Evolutionary conservation across 805 yeast genomes (phyloP).

Genomic region (Jamesozyma hellenica): DNA sequence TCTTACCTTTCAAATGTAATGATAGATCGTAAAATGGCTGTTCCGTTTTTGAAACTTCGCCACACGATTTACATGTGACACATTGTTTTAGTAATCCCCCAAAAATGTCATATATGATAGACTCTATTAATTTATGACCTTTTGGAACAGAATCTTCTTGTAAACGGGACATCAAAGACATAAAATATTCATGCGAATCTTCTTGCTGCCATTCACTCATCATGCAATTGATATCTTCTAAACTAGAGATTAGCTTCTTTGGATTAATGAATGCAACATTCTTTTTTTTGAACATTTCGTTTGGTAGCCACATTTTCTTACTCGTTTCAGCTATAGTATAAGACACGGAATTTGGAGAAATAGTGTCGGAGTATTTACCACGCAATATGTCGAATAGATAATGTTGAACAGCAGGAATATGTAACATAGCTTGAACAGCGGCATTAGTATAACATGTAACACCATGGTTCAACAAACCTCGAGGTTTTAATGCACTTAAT

Average conservation of each 20-base stretch:
- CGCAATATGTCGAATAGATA: conserved; percentile 58
- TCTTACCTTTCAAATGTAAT: conserved; percentile 54
- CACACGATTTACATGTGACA: conserved; percentile 75
- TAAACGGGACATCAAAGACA: conserved; percentile 77
- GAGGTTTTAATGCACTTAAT: conserved; percentile 36
- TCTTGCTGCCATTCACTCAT: conserved; percentile 97
- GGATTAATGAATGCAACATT: conserved; percentile 55
- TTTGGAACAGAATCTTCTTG: conserved; percentile 91
- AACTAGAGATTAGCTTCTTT: conserved; percentile 53
- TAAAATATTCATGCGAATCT: conserved; percentile 93
- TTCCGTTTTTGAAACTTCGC: conserved; percentile 72
- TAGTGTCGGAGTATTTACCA: conserved; percentile 38
- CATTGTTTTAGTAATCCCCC: conserved; percentile 83
- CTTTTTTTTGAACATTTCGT: conserved; percentile 29
- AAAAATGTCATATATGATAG: conserved; percentile 83
- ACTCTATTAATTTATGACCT: conserved; percentile 72
- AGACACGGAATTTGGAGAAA: conserved; percentile 51
- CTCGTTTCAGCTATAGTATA: conserved; percentile 59
- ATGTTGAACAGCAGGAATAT: conserved; percentile 83
- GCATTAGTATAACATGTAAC: conserved; percentile 96
- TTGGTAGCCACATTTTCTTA: conserved; percentile 57
- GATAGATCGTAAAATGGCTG: conserved; percentile 93
- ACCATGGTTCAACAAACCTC: conserved; percentile 79
- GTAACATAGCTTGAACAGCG: conserved; percentile 84
- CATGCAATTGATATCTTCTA: conserved; percentile 85